phyloP scores from a whole-genome alignment of 176 grass and related monocot species.

The Cenchrus americanus region DNA sequence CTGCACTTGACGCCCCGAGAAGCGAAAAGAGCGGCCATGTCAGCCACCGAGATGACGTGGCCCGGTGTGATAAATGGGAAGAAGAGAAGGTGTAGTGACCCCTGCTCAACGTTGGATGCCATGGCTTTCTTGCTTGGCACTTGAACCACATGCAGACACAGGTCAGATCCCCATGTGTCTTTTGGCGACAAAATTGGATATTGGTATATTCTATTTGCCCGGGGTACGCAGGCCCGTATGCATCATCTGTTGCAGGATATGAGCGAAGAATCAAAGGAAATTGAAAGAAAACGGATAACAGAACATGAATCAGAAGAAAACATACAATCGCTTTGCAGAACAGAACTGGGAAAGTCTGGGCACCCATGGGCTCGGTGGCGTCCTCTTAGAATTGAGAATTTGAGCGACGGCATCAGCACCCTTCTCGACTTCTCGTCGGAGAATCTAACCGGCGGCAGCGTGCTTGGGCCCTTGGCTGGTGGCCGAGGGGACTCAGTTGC shows the following conservation, averaged over 20 bases:
- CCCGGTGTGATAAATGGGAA: slow-evolving; percentile 49
- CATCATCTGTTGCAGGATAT: not conserved
- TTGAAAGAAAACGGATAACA: not conserved
- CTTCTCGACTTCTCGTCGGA: too few species aligned
- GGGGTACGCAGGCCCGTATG: not conserved
- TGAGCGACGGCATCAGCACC: too few species aligned
- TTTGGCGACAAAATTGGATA: not conserved
- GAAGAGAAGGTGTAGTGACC: slow-evolving; percentile 53
- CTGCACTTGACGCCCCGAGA: slow-evolving; percentile 50
- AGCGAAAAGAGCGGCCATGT: slow-evolving; percentile 51
- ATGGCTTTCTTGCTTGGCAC: not conserved
- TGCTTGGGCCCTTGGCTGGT: too few species aligned
- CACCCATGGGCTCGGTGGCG: not conserved
- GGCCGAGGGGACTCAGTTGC: too few species aligned
- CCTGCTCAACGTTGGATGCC: not conserved
- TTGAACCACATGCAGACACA: too few species aligned
- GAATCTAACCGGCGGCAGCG: too few species aligned
- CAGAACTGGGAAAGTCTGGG: not conserved
- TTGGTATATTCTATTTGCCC: too few species aligned
- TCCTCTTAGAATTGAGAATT: not conserved
- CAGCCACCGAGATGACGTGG: slow-evolving; percentile 55
- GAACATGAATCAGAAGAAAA: not conserved
- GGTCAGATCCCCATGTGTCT: too few species aligned
- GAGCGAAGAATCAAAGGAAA: not conserved
- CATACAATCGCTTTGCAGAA: not conserved